These are phyloP conservation scores for Cyclanthera cordifolia DNA, from an alignment of 306 rosid species.

Conservation along the genomic window DNA sequence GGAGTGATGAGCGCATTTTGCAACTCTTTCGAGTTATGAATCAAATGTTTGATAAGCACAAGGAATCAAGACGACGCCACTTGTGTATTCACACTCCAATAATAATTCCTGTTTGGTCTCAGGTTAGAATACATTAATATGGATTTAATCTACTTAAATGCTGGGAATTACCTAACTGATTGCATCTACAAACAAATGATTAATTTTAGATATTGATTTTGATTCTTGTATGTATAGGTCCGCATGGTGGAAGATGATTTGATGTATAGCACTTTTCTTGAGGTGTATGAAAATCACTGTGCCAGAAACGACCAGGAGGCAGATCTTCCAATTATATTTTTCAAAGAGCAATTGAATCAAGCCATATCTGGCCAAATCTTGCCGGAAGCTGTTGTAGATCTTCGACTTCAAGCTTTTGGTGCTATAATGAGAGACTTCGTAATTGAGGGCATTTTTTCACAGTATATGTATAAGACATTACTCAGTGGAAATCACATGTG, in stretches of 20 bases:
- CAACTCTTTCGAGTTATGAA: conserved; percentile 98
- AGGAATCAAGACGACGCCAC: conserved; percentile 98
- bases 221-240: conserved; percentile 41
- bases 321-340: conserved; percentile 84
- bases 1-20: conserved; percentile 95
- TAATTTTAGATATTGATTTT: background rate
- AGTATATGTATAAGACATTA: conserved; percentile 92
- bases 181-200: background rate
- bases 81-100: conserved; percentile 90
- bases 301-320: conserved; percentile 93
- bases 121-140: conserved; percentile 35
- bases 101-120: conserved; percentile 99
- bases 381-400: conserved; percentile 84
- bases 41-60: conserved; percentile 99
- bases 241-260: conserved; percentile 99
- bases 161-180: background rate
- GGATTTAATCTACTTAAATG: background rate
- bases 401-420: conserved; percentile 76
- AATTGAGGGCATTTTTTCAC: conserved; percentile 80
- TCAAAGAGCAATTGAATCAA: conserved; percentile 93
- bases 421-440: conserved; percentile 69
- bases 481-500: conserved; percentile 85
- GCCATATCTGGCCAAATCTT: conserved; percentile 87
- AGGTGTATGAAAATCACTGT: conserved; percentile 98
- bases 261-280: conserved; percentile 98